These are phyloP conservation scores for Pezicula neosporulosa DNA, from an alignment of 2,329 filamentous ascomycete genomes.

Conservation along the genomic window DNA sequence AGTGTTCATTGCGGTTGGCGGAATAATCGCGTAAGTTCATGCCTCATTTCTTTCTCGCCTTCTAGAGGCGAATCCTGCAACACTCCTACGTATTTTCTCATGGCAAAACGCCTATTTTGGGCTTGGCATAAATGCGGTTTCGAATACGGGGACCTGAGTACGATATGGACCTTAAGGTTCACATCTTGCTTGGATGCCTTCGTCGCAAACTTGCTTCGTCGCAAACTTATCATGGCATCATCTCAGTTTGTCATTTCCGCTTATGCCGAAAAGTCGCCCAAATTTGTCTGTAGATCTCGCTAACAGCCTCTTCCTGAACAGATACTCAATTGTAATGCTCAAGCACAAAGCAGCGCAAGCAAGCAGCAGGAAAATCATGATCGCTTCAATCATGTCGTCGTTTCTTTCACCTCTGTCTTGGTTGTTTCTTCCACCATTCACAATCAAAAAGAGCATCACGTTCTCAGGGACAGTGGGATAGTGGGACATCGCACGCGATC, in stretches of 20 bases:
- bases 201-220: not conserved
- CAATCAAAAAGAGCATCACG: too few species aligned
- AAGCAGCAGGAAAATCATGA: slow-evolving; percentile 10
- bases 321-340: slow-evolving; percentile 46
- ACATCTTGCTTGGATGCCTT: not conserved
- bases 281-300: slow-evolving; percentile 1
- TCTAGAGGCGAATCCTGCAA: not conserved
- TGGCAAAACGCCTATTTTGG: not conserved
- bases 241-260: not conserved
- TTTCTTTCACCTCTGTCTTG: not conserved
- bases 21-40: slow-evolving; percentile 51
- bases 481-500: too few species aligned
- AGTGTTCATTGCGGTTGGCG: slow-evolving; percentile 51
- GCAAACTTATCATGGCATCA: not conserved
- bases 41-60: not conserved
- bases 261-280: not conserved
- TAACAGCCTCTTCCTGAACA: slow-evolving; percentile 17
- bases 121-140: not conserved
- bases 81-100: not conserved
- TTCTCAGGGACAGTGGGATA: too few species aligned
- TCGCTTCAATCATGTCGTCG: too few species aligned
- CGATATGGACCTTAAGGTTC: not conserved
- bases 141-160: not conserved
- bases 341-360: slow-evolving; percentile 31
- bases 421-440: too few species aligned